These are phyloP conservation scores for Carex arenaria DNA, from an alignment of 202 grass and related monocot species.

Conservation along the genomic window DNA sequence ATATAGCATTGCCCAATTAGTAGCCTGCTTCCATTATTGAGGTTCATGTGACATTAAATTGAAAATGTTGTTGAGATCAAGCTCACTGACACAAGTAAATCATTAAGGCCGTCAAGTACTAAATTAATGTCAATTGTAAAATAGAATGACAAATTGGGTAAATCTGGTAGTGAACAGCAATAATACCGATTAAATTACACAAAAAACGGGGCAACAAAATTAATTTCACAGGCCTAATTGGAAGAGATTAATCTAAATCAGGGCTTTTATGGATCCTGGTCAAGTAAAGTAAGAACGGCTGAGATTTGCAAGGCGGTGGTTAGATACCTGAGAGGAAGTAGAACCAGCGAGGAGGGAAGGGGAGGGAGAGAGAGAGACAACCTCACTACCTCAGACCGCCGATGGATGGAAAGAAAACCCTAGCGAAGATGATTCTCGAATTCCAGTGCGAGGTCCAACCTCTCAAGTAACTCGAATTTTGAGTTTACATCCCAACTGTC, in stretches of 20 bases:
- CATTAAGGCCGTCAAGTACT: background rate
- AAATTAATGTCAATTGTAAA: background rate
- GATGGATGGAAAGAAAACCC: too few species aligned
- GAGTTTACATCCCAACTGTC: too few species aligned
- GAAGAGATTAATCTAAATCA: background rate
- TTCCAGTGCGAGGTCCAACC: too few species aligned
- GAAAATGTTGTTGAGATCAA: background rate
- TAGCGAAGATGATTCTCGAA: too few species aligned
- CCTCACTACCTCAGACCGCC: background rate
- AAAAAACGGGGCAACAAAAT: background rate
- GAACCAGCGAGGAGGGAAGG: background rate
- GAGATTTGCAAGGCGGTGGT: background rate
- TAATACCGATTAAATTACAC: background rate
- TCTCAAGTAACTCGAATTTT: too few species aligned
- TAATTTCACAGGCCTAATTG: too few species aligned
- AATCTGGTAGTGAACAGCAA: background rate
- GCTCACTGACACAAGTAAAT: background rate
- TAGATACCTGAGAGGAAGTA: background rate
- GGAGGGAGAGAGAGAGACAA: background rate
- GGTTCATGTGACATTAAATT: background rate
- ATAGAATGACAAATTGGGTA: background rate
- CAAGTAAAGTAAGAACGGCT: background rate
- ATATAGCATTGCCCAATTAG: background rate
- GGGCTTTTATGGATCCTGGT: background rate
- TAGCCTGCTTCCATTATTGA: background rate